A percentile compares a stretch with the other conserved stretches of the same genome.
Conservation (phyloP, 78 protist genomes). For the Carpediemonas membranifera region DNA sequence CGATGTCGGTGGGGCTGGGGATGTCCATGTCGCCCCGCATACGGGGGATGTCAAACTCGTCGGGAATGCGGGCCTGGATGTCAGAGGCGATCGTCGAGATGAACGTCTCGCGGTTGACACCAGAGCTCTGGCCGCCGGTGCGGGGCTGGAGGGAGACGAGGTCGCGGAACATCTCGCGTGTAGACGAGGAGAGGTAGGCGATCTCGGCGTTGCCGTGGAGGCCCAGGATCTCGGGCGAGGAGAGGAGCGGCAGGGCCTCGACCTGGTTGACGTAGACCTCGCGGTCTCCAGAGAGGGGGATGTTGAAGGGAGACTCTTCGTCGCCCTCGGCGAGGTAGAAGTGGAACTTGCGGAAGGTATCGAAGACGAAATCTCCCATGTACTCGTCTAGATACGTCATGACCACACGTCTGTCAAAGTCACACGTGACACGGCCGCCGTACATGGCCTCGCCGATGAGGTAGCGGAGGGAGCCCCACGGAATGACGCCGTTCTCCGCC, state of each 20-base stretch:
- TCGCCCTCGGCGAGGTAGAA: constrained; percentile 31
- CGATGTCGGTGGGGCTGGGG: constrained; percentile 26
- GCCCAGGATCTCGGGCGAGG: constrained; percentile 76
- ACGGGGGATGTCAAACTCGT: background rate
- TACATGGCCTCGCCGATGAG: constrained; percentile 73
- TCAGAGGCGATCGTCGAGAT: constrained; percentile 10
- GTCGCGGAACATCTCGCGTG: constrained; percentile 42
- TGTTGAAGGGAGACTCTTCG: constrained; percentile 19
- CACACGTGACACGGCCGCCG: constrained; percentile 83
- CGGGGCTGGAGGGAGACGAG: constrained; percentile 65
- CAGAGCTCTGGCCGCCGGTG: constrained; percentile 23
- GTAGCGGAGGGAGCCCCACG: constrained; percentile 75
- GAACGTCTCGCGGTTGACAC: constrained; percentile 36
- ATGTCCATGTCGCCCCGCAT: constrained; percentile 19
- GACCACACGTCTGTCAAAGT: constrained; percentile 69
- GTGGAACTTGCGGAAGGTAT: constrained; percentile 71
- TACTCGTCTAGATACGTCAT: constrained; percentile 78
- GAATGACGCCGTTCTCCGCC: constrained; percentile 47
- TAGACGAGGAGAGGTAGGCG: constrained; percentile 40
- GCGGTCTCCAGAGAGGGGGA: constrained; percentile 17
- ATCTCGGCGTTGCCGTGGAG: constrained; percentile 83
- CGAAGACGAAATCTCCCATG: constrained; percentile 85
- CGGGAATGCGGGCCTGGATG: background rate
- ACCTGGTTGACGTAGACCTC: constrained; percentile 17
- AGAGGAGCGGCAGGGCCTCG: constrained; percentile 44